Base-by-base conservation (phyloP, 805 yeast genomes). In the Barnettozyma californica region DNA sequence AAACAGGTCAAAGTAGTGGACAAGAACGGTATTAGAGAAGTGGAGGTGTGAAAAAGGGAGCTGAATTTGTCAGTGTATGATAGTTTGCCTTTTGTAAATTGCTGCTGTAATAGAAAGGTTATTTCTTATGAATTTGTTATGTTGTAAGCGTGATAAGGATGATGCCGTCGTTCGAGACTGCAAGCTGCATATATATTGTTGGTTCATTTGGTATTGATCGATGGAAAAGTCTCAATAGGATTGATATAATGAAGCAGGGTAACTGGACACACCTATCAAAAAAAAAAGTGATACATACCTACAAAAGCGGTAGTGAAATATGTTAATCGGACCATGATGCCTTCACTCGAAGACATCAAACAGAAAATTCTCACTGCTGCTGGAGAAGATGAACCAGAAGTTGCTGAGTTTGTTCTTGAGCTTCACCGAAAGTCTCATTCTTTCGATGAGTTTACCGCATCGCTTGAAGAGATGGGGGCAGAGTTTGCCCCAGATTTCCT, bases 1-100 rank as follows among this genome's bases (percentile, higher is more conserved):
- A 10, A 13, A 14, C 64, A 72, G 60, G 75, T 86, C 43, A 84
- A 84, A 65, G 73, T 81, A 21, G 84, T 87, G 18, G 85, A 78
- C 61, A 69, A 82, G 65, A 77, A 76, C 51, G 85, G 87, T 54
- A 68, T 78, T 64, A 68, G 78, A 67, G 65, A 63, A 47, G 58
- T 68, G 50, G 70, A 73, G 14, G 10, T 38, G 13, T 42, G 38
- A 33, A 31, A 29, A 29, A 16, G 7, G 16, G 16, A 29, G 33
- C 16, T 5, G 6, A 14, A 29, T 29, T n/a, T 29, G 11, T 29
- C 33, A 29, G 33, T 29, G 33, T 29, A 29, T 29, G 16, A 29
- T 29, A 29, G 16, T 29, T 29, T 29, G 33, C 33, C 33, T 13
- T 29, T 29, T 29, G 33, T 29, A 14, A 9, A 13, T 29, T 29